Base-by-base conservation (phyloP, 345 rosid species). In the Eucalyptus erythrocorys region DNA sequence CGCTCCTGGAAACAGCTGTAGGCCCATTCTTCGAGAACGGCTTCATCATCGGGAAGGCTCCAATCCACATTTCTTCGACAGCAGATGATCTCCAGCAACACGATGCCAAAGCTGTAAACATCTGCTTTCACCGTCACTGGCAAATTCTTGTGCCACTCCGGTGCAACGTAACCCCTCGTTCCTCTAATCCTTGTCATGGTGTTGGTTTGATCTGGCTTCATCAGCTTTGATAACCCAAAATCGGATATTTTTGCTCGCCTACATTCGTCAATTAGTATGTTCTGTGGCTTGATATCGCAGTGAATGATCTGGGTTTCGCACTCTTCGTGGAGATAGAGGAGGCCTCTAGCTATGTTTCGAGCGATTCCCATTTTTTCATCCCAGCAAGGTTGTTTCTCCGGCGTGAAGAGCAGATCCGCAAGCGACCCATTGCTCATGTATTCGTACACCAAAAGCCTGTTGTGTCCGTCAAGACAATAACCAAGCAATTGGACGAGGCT, bases 91-190 rank as follows among this genome's bases (percentile, higher is more conserved):
- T 92, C 93, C 48, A 91, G 82, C 86, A 92, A 81, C 85, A 91
- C 90, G 1, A 92, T 48, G 21, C 93, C 92, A 9, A 57, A 92
- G 48, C 91, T 92, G 47, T 92, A 92, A 8, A 92, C 87, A 85
- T 91, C 92, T 2, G 88, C 91, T 48, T 90, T 91, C n/a, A 84
- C 87, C 3, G 88, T 86, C 27, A 88, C 48, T 1, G 89, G 90
- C 24, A 84, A 27, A 11, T 86, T 89, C 86, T 66, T 84, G 30
- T 90, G 89, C 91, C 93, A 92, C 76, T 91, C 92, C 1, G 91
- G 91, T 2, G 91, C 93, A 48, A 92, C 88, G 16, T 93, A 93
- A 17, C 93, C 93, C 59, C 88, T 89, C 6, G 91, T 92, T 42
- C 93, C 94, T 88, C 93, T 89, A 4, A 90, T 85, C 2, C 50